Evolutionary conservation across 1,284 basidiomycete genomes (phyloP).

Genomic region (Boletus coffeatus): DNA sequence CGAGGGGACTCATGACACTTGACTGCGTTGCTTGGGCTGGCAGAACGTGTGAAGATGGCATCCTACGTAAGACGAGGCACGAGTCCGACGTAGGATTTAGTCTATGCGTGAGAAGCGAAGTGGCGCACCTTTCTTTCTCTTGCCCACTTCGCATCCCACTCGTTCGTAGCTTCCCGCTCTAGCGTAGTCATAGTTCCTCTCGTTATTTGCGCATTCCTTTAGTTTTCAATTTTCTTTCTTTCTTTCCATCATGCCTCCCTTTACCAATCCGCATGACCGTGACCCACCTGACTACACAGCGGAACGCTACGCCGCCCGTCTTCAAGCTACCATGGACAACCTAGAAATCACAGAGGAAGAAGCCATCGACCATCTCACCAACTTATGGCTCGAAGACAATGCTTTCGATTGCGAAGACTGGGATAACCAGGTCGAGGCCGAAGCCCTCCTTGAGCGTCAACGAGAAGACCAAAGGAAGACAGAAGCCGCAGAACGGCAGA

Average conservation of each 20-base stretch:
- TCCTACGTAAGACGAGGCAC: background rate
- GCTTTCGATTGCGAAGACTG: background rate
- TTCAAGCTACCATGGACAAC: background rate
- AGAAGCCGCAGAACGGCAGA: background rate
- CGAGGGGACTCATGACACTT: conserved; percentile 2
- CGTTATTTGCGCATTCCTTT: background rate
- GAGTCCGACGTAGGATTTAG: background rate
- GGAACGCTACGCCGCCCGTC: background rate
- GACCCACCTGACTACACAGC: background rate
- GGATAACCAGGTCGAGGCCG: background rate
- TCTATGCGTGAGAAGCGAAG: background rate
- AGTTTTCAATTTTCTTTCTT: background rate
- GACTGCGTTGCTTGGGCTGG: background rate
- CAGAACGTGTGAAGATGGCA: background rate
- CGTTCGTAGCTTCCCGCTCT: background rate
- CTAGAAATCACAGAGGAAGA: background rate
- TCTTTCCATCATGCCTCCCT: background rate
- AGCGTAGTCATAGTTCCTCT: background rate
- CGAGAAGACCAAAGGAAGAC: background rate
- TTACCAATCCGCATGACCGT: background rate
- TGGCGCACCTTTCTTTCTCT: background rate
- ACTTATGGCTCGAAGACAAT: background rate
- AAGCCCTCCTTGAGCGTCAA: background rate
- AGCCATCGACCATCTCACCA: background rate
- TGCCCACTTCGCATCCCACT: background rate